Conservation (phyloP, 164 flowering plant species). For the Tetracentron sinense region DNA sequence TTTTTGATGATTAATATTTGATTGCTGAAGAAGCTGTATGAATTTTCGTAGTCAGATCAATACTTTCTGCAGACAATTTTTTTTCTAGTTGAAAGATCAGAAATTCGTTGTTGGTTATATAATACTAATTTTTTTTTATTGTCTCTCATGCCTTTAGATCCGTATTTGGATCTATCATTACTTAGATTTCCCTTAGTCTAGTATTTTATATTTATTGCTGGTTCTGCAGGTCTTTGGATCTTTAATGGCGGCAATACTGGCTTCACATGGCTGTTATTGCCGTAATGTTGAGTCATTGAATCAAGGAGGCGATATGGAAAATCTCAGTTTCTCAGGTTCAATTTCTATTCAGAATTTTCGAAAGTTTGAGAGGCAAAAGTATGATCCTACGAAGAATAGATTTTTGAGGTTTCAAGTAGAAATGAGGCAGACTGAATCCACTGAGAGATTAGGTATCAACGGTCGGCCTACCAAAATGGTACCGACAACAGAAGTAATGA, state of each 20-base stretch:
- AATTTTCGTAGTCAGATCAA: not conserved
- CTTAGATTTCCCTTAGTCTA: not conserved
- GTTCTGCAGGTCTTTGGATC: constrained; percentile 18
- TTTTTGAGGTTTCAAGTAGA: constrained; percentile 28
- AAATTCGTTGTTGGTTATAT: not conserved
- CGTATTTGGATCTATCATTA: not conserved
- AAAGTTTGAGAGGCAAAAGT: constrained; percentile 16
- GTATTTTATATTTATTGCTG: not conserved
- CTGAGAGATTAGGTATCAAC: constrained; percentile 35
- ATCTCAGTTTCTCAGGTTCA: constrained; percentile 50
- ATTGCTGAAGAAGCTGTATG: not conserved
- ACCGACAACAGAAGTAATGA: constrained; percentile 53
- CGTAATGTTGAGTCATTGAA: constrained; percentile 23
- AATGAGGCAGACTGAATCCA: constrained; percentile 43
- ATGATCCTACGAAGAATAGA: constrained; percentile 14
- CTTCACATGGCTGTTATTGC: constrained; percentile 59
- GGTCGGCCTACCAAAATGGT: constrained; percentile 54
- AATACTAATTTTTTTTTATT: not conserved
- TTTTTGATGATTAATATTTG: not conserved
- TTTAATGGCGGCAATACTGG: constrained; percentile 63
- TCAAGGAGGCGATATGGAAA: constrained; percentile 28
- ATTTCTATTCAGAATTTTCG: constrained; percentile 21
- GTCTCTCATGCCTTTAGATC: not conserved
- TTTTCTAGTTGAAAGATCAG: not conserved
- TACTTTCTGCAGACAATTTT: not conserved